Base-by-base conservation (phyloP, 306 rosid genomes). In the Cucurbita argyrosperma region DNA sequence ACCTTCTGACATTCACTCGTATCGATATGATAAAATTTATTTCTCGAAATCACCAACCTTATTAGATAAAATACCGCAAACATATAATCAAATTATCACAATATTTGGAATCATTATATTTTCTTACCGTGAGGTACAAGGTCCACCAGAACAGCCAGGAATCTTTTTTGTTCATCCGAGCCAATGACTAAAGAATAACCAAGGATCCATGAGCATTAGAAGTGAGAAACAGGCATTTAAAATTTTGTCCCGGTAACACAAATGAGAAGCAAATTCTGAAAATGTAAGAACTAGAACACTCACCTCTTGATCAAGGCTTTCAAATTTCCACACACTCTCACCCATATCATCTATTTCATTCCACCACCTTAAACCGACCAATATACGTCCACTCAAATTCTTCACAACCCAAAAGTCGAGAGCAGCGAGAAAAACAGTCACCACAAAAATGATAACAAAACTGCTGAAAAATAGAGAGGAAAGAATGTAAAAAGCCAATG, bases 331-430 rank as follows among this genome's bases (percentile, higher is more conserved):
- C 10, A 94, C 91, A 76, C 99, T 94, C 87, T 94, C 99, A 30
- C 97, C 99, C 75, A 89, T 82, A 87, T 94, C 99, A 81, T 94
- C 81, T 64, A 91, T 95, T 77, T 95, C 99, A 85, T 95, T 95
- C 97, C 99, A 95, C 99, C 99, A 95, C 85, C 99, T 89, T 88
- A 95, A 78, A 55, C 99, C 99, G 79, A 95, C 99, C 77, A 95
- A 81, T 72, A 95, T 95, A 53, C 99, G 83, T 50, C 99, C 99
- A 80, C 99, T 95, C 61, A 95, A 97, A 83, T 95, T 95, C 91
- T 95, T 95, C 21, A 95, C 99, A 0, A 95, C 99, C 99, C 99
- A 95, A 78, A 95, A 95, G 80, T 95, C 99, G 80, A 95, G 90
- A 18, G 99, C 99, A 10, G 96, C 87, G 16, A 95, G 96, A 80